Evolutionary conservation across 768 basidiomycete genomes (phyloP).

Genomic region (Ramaria sp.): DNA sequence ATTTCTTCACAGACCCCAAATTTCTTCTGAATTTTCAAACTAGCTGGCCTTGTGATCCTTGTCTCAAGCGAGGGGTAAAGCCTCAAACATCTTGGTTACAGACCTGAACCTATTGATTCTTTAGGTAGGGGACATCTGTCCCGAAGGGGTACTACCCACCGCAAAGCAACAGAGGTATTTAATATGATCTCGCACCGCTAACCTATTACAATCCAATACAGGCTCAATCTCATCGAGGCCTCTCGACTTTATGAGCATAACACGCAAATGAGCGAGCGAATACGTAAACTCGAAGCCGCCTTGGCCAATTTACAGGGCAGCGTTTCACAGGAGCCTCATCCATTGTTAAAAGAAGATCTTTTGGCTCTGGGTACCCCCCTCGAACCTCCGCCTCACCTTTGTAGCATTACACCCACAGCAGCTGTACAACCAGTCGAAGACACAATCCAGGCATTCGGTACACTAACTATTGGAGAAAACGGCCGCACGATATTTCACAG

Average conservation of each 20-base stretch:
- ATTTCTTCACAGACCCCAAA: background rate
- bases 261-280: conserved; percentile 28
- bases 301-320: conserved; percentile 21
- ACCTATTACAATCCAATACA: background rate
- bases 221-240: background rate
- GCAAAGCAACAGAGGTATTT: background rate
- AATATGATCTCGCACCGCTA: background rate
- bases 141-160: background rate
- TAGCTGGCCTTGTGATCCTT: conserved; percentile 36
- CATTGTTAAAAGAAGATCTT: conserved; percentile 12
- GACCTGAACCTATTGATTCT: too few species aligned
- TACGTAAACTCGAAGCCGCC: conserved; percentile 36
- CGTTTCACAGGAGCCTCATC: conserved; percentile 13
- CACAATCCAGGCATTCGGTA: conserved; percentile 31
- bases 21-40: conserved; percentile 10
- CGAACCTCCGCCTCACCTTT: background rate
- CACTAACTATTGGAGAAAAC: conserved; percentile 35
- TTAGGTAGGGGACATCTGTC: background rate
- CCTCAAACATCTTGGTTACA: too few species aligned
- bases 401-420: too few species aligned
- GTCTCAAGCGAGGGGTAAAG: conserved; percentile 36
- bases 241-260: conserved; percentile 26
- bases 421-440: background rate
- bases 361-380: background rate
- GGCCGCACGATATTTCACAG: conserved; percentile 40